phyloP scores from a whole-genome alignment of 2,329 filamentous ascomycete genomes.

The Talaromyces rugulosus region DNA sequence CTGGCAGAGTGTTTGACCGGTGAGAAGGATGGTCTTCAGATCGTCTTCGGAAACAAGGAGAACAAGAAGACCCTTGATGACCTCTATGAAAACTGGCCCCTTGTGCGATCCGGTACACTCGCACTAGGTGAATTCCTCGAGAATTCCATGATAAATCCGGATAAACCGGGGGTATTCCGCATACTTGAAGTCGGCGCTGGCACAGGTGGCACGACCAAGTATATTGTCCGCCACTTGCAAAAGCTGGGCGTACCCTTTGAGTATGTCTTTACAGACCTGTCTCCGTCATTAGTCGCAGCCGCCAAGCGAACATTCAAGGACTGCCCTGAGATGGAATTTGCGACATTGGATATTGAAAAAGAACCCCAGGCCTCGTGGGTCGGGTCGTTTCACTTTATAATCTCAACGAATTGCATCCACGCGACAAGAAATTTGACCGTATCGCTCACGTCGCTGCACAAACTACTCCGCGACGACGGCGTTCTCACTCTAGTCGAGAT shows the following conservation, averaged over 20 bases:
- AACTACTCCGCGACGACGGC: conserved; percentile 24
- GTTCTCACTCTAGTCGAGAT: conserved; percentile 24
- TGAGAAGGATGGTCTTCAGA: conserved; percentile 26
- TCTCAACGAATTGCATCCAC: conserved; percentile 34
- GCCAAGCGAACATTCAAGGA: conserved; percentile 21
- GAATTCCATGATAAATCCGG: neutral
- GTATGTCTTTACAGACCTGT: conserved; percentile 35
- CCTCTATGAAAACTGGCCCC: conserved; percentile 8
- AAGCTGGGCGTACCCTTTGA: conserved; percentile 19
- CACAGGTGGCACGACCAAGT: conserved; percentile 26
- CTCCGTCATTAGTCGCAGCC: conserved; percentile 22
- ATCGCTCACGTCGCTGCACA: conserved; percentile 23
- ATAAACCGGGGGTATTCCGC: neutral
- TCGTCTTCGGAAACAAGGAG: conserved; percentile 30
- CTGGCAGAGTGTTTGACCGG: conserved; percentile 28
- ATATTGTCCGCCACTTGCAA: conserved; percentile 17
- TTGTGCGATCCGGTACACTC: neutral
- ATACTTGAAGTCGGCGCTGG: conserved; percentile 7
- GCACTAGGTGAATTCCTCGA: neutral
- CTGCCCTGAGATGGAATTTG: conserved; percentile 22
- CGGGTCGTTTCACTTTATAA: conserved; percentile 27
- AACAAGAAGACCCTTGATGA: conserved; percentile 1
- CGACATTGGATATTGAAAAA: conserved; percentile 28
- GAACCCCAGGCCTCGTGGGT: conserved; percentile 17
- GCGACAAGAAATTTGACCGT: conserved; percentile 27